These are phyloP conservation scores for Paecilomyces variotii DNA, from an alignment of 2,329 filamentous ascomycete genomes.

Conservation along the genomic window DNA sequence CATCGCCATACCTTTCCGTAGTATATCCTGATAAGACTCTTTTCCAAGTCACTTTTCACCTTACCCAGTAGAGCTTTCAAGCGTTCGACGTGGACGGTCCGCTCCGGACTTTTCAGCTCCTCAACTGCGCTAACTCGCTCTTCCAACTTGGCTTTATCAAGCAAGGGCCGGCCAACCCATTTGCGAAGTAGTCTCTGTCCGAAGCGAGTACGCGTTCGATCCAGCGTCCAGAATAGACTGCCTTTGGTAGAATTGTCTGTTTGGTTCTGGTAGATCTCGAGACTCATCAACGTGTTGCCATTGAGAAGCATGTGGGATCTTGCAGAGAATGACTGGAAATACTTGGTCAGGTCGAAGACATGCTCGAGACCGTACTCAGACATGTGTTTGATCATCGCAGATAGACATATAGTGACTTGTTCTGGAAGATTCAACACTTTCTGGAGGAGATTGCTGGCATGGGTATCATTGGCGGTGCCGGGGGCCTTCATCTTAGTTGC, in stretches of 20 bases:
- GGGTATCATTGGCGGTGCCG: slow-evolving; percentile 44
- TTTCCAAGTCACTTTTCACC: slow-evolving; percentile 77
- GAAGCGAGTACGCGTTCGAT: slow-evolving; percentile 85
- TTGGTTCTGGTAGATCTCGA: slow-evolving; percentile 93
- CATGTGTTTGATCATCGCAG: slow-evolving; percentile 91
- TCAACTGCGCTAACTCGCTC: slow-evolving; percentile 77
- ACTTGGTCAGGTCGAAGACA: slow-evolving; percentile 91
- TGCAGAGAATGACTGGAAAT: slow-evolving; percentile 92
- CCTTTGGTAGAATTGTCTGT: slow-evolving; percentile 80
- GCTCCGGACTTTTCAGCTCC: slow-evolving; percentile 66
- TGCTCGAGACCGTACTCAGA: slow-evolving; percentile 89
- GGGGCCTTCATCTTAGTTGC: slow-evolving; percentile 69
- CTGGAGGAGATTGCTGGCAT: slow-evolving; percentile 62
- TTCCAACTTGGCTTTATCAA: slow-evolving; percentile 67
- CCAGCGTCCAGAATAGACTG: slow-evolving; percentile 89
- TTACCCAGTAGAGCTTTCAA: slow-evolving; percentile 63
- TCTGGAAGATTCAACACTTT: slow-evolving; percentile 81
- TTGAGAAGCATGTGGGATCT: slow-evolving; percentile 93
- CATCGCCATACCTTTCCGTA: slow-evolving; percentile 62
- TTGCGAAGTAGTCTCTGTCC: slow-evolving; percentile 82
- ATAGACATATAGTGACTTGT: slow-evolving; percentile 81
- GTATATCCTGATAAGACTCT: slow-evolving; percentile 89
- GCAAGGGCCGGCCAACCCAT: slow-evolving; percentile 86
- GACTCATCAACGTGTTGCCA: slow-evolving; percentile 84
- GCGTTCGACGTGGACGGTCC: slow-evolving; percentile 61